These are phyloP conservation scores for Fusarium burgessii DNA, from an alignment of 2,329 filamentous ascomycete species.

Conservation along the genomic window DNA sequence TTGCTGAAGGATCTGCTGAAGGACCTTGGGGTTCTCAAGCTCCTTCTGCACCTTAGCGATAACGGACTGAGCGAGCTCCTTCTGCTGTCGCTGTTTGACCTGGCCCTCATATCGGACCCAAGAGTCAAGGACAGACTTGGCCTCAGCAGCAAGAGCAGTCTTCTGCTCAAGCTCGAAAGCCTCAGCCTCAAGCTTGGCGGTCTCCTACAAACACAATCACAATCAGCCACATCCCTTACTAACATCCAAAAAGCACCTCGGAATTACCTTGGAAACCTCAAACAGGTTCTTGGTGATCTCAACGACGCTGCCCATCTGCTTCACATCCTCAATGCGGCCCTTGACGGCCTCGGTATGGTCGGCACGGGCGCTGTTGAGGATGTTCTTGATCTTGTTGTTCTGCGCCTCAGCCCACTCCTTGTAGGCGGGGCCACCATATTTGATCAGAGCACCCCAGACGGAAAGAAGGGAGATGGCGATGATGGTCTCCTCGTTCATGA, in stretches of 20 bases:
- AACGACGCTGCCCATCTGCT: conserved; percentile 94
- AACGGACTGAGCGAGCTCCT: conserved; percentile 90
- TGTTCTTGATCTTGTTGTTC: conserved; percentile 91
- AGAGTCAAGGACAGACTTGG: conserved; percentile 94
- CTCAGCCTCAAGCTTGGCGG: conserved; percentile 93
- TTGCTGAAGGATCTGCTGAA: conserved; percentile 98
- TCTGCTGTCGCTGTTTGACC: conserved; percentile 99
- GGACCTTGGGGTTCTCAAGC: conserved; percentile 95
- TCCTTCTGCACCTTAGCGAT: conserved; percentile 99
- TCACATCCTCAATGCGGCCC: conserved; percentile 91
- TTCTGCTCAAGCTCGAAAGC: conserved; percentile 97
- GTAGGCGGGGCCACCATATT: conserved; percentile 94
- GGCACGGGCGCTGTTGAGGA: conserved; percentile 92
- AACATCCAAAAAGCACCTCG: conserved; percentile 16
- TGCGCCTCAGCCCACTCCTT: conserved; percentile 90
- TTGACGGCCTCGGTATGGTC: conserved; percentile 97
- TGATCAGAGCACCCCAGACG: conserved; percentile 92
- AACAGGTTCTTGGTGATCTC: conserved; percentile 98
- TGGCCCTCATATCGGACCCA: conserved; percentile 99
- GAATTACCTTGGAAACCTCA: conserved; percentile 92
- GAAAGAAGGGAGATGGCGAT: conserved; percentile 92
- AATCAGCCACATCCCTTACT: conserved; percentile 36
- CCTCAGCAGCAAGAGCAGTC: conserved; percentile 91
- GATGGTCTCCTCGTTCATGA: conserved; percentile 98
- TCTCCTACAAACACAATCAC: conserved; percentile 74